Percentiles rank a stretch among this genome's conserved stretches.
phyloP scores from a whole-genome alignment of 164 flowering plant species.

The Annona cherimola region DNA sequence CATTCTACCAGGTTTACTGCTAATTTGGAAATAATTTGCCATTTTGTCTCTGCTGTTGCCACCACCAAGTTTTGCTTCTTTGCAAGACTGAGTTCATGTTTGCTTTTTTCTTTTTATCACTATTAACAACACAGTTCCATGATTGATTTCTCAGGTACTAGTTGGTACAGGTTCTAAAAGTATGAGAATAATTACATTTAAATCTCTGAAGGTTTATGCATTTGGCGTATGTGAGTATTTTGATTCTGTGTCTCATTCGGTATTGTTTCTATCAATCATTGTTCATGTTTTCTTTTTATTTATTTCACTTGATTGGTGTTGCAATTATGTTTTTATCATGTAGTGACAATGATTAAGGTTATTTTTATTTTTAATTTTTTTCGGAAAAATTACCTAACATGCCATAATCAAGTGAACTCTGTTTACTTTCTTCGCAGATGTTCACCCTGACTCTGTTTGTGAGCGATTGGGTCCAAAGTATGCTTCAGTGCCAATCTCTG shows the following conservation, averaged over 20 bases:
- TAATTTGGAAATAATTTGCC: too few relatives aligned
- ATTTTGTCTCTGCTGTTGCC: too few relatives aligned
- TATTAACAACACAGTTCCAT: not conserved
- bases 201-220: constrained; percentile 82
- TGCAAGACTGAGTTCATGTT: too few relatives aligned
- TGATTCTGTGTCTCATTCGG: not conserved
- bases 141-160: constrained; percentile 52
- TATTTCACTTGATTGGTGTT: not conserved
- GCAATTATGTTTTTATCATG: not conserved
- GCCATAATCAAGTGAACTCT: not conserved
- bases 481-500: constrained; percentile 54
- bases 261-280: not conserved
- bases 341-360: not conserved
- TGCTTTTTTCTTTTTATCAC: not conserved
- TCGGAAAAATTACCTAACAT: too few relatives aligned
- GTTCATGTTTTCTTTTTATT: not conserved
- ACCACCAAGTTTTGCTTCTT: too few relatives aligned
- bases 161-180: constrained; percentile 91
- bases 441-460: constrained; percentile 76
- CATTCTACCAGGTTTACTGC: too few relatives aligned
- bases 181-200: constrained; percentile 69
- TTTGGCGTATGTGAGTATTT: constrained; percentile 86
- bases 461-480: constrained; percentile 80
- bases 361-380: not conserved
- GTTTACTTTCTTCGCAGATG: constrained; percentile 36